Evolutionary conservation across 331 rosid species (phyloP), one percentile per base, ranked within the genome.

Genomic region (Telfairia occidentalis): DNA sequence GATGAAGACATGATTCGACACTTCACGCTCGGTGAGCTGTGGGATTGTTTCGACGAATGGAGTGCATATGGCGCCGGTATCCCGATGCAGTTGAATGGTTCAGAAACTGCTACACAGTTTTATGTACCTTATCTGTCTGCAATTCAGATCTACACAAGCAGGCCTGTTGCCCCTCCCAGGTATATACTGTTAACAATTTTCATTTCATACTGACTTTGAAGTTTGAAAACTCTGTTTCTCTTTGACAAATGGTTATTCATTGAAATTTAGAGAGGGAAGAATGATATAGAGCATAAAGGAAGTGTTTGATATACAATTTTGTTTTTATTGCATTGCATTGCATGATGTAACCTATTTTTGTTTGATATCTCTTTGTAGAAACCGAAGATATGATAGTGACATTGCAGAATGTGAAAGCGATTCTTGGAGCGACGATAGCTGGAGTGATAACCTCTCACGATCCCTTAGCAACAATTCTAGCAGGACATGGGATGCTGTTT

Each of bases 91-190:
- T 32, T 86, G 78, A 88, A 84, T 69, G 73, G 46, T 60, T 87
- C 82, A 15, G 91, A 82, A n/a, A 73, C 82, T 0, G 85, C 84
- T 53, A 75, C 52, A 28, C 96, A 89, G 48, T 91, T 79, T 84
- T 86, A 79, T 46, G 91, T 87, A 54, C 97, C 97, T 4, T 86
- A 86, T 81, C 84, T 91, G 18, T 91, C 97, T 3, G 92, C 90
- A 52, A 86, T 91, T 79, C 97, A 91, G 65, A 78, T 89, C 72
- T 89, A 82, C 77, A 75, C 78, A 74, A 77, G 76, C 34, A 91
- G 89, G 66, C 78, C 96, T 8, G 75, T 69, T 26, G 84, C 74
- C 5, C 46, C 87, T 74, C 64, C 83, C 13, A 85, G 90, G 97
- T 91, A 82, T 91, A 82, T 46, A 15, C 59, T 16, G 23, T 46